phyloP scores from a whole-genome alignment of 306 rosid genomes.

The Medicago ruthenica region DNA sequence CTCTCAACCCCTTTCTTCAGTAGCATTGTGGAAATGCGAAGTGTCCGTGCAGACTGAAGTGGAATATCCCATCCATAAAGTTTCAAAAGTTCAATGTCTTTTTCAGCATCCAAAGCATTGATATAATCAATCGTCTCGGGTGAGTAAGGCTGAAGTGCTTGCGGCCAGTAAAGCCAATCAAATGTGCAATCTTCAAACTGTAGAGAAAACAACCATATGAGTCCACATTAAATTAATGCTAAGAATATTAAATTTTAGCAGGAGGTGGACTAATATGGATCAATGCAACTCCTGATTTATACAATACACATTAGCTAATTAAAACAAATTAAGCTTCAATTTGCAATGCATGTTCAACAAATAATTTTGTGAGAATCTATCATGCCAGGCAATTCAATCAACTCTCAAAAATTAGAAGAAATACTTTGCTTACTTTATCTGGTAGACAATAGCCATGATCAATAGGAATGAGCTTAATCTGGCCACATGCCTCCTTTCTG shows the following conservation, averaged over 20 bases:
- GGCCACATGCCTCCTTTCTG: slow-evolving; percentile 49
- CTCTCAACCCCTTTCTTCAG: slow-evolving; percentile 76
- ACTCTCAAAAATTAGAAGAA: slow-evolving; percentile 6
- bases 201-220: slow-evolving; percentile 23
- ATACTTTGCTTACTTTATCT: slow-evolving; percentile 62
- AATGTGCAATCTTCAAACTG: slow-evolving; percentile 92
- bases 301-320: neutral
- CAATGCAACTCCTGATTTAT: neutral
- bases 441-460: slow-evolving; percentile 93
- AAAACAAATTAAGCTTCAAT: neutral
- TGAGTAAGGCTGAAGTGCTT: slow-evolving; percentile 66
- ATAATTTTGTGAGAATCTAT: neutral
- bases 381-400: neutral
- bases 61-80: slow-evolving; percentile 75
- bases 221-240: slow-evolving; percentile 29
- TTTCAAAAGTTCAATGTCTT: slow-evolving; percentile 67
- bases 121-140: slow-evolving; percentile 62
- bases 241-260: slow-evolving; percentile 6
- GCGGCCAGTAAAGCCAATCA: slow-evolving; percentile 95
- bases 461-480: slow-evolving; percentile 70
- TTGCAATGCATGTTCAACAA: neutral
- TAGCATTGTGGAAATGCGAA: slow-evolving; percentile 76
- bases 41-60: slow-evolving; percentile 59
- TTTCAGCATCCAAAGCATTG: slow-evolving; percentile 72
- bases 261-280: neutral